Percentiles rank a stretch among this genome's conserved stretches.
Conservation (phyloP, 108 stramenopile genomes). For the Fistulifera pelliculosa region DNA sequence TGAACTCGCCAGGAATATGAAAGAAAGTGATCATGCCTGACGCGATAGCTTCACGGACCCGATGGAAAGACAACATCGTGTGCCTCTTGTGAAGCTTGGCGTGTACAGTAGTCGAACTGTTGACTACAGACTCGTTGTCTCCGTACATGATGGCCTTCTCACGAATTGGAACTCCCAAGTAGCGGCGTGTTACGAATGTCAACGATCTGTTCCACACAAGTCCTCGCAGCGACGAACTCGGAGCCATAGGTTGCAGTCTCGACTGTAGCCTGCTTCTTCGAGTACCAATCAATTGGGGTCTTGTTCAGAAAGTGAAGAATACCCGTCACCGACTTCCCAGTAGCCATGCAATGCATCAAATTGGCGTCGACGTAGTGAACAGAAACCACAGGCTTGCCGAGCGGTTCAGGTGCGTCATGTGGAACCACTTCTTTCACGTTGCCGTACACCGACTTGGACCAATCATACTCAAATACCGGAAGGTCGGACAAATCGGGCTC, state of each 20-base stretch:
- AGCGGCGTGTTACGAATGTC: slow-evolving; percentile 20
- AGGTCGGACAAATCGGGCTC: neutral
- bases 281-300: slow-evolving; percentile 15
- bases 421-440: slow-evolving; percentile 12
- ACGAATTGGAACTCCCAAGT: slow-evolving; percentile 18
- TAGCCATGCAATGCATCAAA: slow-evolving; percentile 9
- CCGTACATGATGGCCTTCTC: slow-evolving; percentile 26
- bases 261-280: slow-evolving; percentile 27
- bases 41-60: slow-evolving; percentile 18
- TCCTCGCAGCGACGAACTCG: slow-evolving; percentile 29
- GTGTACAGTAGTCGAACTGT: slow-evolving; percentile 12
- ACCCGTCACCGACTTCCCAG: slow-evolving; percentile 12
- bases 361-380: slow-evolving; percentile 16
- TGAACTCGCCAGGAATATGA: slow-evolving; percentile 6
- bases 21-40: slow-evolving; percentile 3
- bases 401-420: slow-evolving; percentile 7
- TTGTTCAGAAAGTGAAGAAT: slow-evolving; percentile 13
- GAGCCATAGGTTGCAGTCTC: slow-evolving; percentile 29
- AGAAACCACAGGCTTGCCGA: slow-evolving; percentile 6
- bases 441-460: slow-evolving; percentile 7
- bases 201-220: slow-evolving; percentile 15
- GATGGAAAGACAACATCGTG: slow-evolving; percentile 12
- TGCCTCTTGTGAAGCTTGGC: slow-evolving; percentile 13
- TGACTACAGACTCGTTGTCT: slow-evolving; percentile 29
- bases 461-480: neutral